Conservation (phyloP, 202 grass and related monocot genomes). For the Elaeis oleifera region DNA sequence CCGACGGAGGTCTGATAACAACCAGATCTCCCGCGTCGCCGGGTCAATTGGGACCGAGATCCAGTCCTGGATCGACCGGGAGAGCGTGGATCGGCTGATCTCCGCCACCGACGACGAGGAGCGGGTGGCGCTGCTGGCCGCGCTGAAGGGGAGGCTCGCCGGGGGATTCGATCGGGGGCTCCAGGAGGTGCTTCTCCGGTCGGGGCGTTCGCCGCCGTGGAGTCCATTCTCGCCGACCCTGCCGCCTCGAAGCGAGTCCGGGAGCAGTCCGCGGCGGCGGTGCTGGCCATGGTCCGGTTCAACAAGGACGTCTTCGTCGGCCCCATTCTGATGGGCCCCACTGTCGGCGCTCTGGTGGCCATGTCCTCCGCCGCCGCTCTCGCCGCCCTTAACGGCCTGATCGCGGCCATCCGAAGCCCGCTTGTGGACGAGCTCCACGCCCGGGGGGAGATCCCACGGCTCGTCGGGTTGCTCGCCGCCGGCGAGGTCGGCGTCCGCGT, state of each 20-base stretch:
- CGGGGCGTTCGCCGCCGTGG: slow-evolving; percentile 46
- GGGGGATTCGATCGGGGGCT: slow-evolving; percentile 57
- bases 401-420: slow-evolving; percentile 54
- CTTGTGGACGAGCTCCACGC: slow-evolving; percentile 81
- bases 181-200: slow-evolving; percentile 52
- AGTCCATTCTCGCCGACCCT: slow-evolving; percentile 34
- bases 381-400: slow-evolving; percentile 51
- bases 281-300: slow-evolving; percentile 69
- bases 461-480: slow-evolving; percentile 55
- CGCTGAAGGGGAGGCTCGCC: slow-evolving; percentile 6
- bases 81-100: slow-evolving; percentile 45
- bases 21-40: slow-evolving; percentile 32
- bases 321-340: slow-evolving; percentile 59
- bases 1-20: slow-evolving; percentile 6
- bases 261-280: slow-evolving; percentile 31
- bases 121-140: slow-evolving; percentile 36
- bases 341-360: slow-evolving; percentile 43
- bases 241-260: slow-evolving; percentile 21
- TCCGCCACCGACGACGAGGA: slow-evolving; percentile 31
- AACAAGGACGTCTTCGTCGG: slow-evolving; percentile 92
- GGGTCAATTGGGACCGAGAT: slow-evolving; percentile 42
- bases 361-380: slow-evolving; percentile 29
- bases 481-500: slow-evolving; percentile 30
- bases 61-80: slow-evolving; percentile 62
- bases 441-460: slow-evolving; percentile 47